A percentile compares a stretch with the other conserved stretches of the same genome.
These are phyloP conservation scores for Trifolium subterraneum DNA, from an alignment of 306 rosid genomes.

Conservation along the genomic window DNA sequence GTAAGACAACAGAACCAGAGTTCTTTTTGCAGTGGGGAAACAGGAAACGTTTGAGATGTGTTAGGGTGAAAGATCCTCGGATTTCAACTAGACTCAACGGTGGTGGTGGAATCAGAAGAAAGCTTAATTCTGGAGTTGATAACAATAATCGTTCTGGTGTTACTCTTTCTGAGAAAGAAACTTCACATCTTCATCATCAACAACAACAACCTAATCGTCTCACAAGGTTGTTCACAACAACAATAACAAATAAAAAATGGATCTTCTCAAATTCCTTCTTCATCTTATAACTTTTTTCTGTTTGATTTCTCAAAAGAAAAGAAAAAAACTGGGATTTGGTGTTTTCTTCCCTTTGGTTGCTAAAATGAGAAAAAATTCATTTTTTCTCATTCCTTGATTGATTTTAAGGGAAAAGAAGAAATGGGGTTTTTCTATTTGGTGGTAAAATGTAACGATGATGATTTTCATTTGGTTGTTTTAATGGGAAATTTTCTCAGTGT, in stretches of 20 bases:
- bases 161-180: conserved; percentile 55
- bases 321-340: conserved; percentile 20
- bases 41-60: conserved; percentile 67
- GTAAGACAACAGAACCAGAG: conserved; percentile 61
- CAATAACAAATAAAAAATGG: not conserved
- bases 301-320: not conserved
- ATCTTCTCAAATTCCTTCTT: conserved; percentile 10
- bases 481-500: not conserved
- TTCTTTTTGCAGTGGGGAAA: conserved; percentile 86
- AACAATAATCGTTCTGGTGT: conserved; percentile 53
- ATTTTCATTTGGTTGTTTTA: not conserved
- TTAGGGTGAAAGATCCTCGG: conserved; percentile 76
- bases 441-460: not conserved
- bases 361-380: not conserved
- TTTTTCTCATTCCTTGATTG: not conserved
- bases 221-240: conserved; percentile 54
- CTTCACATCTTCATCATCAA: conserved; percentile 50
- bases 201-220: conserved; percentile 60
- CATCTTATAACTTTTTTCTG: too few species aligned
- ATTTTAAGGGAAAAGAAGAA: not conserved
- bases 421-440: not conserved
- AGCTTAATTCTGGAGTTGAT: conserved; percentile 39
- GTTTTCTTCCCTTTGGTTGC: not conserved
- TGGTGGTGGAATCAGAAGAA: conserved; percentile 63
- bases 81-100: conserved; percentile 65